phyloP scores from a whole-genome alignment of 2,329 filamentous ascomycete genomes.

The Ceratocystis smalleyi region DNA sequence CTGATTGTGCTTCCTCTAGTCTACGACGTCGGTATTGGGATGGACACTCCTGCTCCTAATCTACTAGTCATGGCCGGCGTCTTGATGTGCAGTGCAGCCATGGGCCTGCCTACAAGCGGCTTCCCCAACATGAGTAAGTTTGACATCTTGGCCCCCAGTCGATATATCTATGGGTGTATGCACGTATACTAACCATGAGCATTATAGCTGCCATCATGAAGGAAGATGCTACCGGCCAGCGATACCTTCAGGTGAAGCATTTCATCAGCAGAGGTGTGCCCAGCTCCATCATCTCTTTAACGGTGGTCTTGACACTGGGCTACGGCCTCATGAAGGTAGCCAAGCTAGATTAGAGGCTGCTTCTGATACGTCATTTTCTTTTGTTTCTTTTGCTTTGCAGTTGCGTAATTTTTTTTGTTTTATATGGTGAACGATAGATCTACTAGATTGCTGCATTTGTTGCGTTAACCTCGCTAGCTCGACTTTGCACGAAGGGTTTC shows the following conservation, averaged over 20 bases:
- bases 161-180: not conserved
- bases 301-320: conserved; percentile 72
- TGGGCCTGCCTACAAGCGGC: conserved; percentile 87
- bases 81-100: conserved; percentile 90
- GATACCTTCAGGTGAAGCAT: conserved; percentile 83
- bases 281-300: conserved; percentile 63
- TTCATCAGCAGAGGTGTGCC: conserved; percentile 91
- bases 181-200: not conserved
- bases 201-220: conserved; percentile 92
- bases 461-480: not conserved
- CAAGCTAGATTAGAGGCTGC: conserved; percentile 35
- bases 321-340: conserved; percentile 77
- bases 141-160: not conserved
- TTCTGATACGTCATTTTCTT: not conserved
- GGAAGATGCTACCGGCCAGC: conserved; percentile 82
- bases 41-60: conserved; percentile 86
- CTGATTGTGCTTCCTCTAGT: conserved; percentile 89
- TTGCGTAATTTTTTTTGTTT: not conserved
- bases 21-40: conserved; percentile 63
- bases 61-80: conserved; percentile 88
- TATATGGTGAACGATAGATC: not conserved
- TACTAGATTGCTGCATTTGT: not conserved
- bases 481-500: not conserved
- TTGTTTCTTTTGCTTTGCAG: not conserved
- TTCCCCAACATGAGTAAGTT: conserved; percentile 99